These are phyloP conservation scores for Solanum hybrid DNA, from an alignment of 305 asterid species.

Conservation along the genomic window DNA sequence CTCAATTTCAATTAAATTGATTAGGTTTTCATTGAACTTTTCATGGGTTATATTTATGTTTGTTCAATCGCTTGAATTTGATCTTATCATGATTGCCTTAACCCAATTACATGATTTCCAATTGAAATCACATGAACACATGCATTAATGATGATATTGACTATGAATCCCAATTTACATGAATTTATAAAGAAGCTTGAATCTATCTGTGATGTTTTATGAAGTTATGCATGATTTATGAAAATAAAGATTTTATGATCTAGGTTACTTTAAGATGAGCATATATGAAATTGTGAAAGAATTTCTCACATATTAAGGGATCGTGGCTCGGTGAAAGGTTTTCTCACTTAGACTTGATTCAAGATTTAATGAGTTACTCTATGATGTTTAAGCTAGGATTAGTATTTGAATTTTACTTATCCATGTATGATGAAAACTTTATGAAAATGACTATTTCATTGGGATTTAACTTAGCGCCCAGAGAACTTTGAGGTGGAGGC, in stretches of 20 bases:
- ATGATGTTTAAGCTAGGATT: neutral
- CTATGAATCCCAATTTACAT: neutral
- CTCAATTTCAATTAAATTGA: neutral
- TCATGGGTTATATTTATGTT: neutral
- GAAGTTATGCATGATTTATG: neutral
- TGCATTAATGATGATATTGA: neutral
- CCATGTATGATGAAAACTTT: neutral
- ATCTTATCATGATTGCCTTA: neutral
- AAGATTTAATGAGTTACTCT: neutral
- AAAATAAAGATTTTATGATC: neutral
- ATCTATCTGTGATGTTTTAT: neutral
- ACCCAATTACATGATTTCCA: neutral
- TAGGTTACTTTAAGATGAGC: neutral
- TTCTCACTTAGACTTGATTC: neutral
- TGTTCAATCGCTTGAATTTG: neutral
- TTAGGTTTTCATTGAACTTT: neutral
- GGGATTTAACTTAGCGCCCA: neutral
- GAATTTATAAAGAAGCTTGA: neutral
- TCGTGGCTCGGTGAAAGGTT: neutral
- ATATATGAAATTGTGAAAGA: too few relatives aligned
- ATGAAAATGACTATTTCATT: neutral
- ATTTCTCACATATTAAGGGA: too few relatives aligned
- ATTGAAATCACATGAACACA: neutral
- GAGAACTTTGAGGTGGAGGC: neutral
- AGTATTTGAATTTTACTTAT: neutral